Conservation (phyloP, 441 rosid species). For the Erodium texanum region DNA sequence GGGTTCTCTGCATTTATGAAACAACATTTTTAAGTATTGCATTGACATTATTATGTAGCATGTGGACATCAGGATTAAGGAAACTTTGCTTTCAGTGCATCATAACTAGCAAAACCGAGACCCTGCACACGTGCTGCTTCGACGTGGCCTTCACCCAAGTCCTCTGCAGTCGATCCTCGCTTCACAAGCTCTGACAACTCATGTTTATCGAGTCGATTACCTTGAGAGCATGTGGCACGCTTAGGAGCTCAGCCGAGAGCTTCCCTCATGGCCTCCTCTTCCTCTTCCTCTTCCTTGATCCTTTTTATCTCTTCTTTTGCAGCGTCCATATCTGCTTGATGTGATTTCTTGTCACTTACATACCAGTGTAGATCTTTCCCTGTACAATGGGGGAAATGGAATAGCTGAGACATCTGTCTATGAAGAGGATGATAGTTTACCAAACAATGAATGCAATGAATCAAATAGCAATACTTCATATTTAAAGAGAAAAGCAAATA, state of each 20-base stretch:
- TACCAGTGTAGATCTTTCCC: conserved; percentile 98
- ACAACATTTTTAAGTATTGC: too few relatives aligned
- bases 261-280: conserved; percentile 97
- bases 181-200: conserved; percentile 84
- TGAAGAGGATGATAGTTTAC: too few relatives aligned
- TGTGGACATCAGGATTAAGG: too few relatives aligned
- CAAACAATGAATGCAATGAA: background rate
- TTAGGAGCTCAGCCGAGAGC: conserved; percentile 96
- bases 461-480: too few relatives aligned
- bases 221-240: conserved; percentile 60
- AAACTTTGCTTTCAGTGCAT: background rate
- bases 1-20: background rate
- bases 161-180: conserved; percentile 91
- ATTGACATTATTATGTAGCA: too few relatives aligned
- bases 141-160: conserved; percentile 87
- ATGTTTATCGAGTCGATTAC: conserved; percentile 84
- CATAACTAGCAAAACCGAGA: conserved; percentile 85
- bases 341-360: conserved; percentile 53
- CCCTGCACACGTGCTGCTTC: conserved; percentile 86
- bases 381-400: conserved; percentile 20
- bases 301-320: conserved; percentile 55
- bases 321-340: conserved; percentile 32
- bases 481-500: background rate
- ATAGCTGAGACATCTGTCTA: background rate
- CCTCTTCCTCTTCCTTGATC: conserved; percentile 85